Evolutionary conservation across 2,329 filamentous ascomycete species (phyloP).

Genomic region (Botrytis porri): DNA sequence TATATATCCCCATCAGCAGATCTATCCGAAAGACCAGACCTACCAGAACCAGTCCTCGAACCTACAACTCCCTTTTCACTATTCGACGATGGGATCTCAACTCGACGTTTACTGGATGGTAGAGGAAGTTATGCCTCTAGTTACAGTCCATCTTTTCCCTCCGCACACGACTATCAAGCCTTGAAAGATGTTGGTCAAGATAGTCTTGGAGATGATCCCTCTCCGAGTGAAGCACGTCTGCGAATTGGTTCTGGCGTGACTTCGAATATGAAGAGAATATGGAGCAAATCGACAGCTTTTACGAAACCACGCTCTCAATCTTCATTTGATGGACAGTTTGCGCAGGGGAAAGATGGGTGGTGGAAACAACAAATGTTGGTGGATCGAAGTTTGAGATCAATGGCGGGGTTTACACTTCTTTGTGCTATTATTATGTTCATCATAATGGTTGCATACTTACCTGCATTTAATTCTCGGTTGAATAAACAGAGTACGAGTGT

Average conservation of each 20-base stretch:
- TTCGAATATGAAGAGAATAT: constrained; percentile 14
- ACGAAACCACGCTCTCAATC: neutral
- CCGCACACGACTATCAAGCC: neutral
- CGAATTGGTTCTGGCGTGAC: neutral
- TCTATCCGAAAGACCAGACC: constrained; percentile 3
- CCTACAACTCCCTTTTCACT: neutral
- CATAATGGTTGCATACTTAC: constrained; percentile 24
- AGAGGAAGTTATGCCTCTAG: constrained; percentile 3
- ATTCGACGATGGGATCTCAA: neutral
- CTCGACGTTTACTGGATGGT: neutral
- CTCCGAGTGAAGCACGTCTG: neutral
- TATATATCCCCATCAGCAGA: constrained; percentile 5
- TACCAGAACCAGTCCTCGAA: neutral
- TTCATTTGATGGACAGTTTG: constrained; percentile 27
- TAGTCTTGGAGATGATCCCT: neutral
- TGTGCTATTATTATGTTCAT: constrained; percentile 27
- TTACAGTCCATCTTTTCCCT: neutral
- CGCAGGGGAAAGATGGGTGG: constrained; percentile 27
- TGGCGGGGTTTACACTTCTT: constrained; percentile 26
- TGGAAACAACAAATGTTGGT: constrained; percentile 31
- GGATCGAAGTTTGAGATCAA: constrained; percentile 27
- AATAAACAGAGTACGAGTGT: constrained; percentile 24
- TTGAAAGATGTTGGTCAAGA: neutral
- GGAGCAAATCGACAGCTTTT: constrained; percentile 5
- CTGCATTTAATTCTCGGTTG: constrained; percentile 20